Evolutionary conservation across 192 early-diverging fungal genomes (phyloP), one percentile per base, ranked within the genome.

Genomic region (Gaertneriomyces sp.): DNA sequence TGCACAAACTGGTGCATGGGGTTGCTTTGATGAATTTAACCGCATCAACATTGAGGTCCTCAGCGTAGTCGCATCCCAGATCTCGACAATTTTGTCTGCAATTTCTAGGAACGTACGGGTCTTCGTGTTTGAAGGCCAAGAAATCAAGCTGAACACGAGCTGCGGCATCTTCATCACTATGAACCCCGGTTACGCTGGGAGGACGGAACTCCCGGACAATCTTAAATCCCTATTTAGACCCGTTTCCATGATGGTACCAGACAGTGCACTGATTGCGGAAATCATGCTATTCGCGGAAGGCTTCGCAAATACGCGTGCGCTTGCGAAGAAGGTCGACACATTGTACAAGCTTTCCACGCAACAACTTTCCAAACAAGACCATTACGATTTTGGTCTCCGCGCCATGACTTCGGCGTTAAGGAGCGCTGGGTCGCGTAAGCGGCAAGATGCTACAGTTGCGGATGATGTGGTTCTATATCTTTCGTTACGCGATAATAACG

Each of bases 21-120:
- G 83, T n/a, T 83, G 81, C 59, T 85, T 85, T 60, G 83, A 85
- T 63, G 83, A 85, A 66, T 85, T 85, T 71, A 85, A 85, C 57
- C 73, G 83, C 25, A 85, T 85, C 64, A 80, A 85, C 61, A 85
- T 85, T 76, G 83, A 85, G 64, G 83, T 85, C 10, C 64, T 85
- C 9, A 71, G 66, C 72, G 83, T 85, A 49, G 81, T 85, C 38
- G 83, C 83, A 5, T 65, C 81, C 42, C 83, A 85, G 61, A 78
- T 85, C 16, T 82, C 79, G 17, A 78, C 67, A 47, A 85, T 85
- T 57, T 65, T 82, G 56, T 60, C 74, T 12, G 83, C 83, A 5
- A 82, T 83, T 41, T 44, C 79, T 5, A 62, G 80, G 0, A 75
- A 76, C 58, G 76, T 74, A 4, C 72, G 73, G 45, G 63, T 63